These are phyloP conservation scores for Scheffersomyces segobiensis DNA, from an alignment of 1,139 yeast species.

Conservation along the genomic window DNA sequence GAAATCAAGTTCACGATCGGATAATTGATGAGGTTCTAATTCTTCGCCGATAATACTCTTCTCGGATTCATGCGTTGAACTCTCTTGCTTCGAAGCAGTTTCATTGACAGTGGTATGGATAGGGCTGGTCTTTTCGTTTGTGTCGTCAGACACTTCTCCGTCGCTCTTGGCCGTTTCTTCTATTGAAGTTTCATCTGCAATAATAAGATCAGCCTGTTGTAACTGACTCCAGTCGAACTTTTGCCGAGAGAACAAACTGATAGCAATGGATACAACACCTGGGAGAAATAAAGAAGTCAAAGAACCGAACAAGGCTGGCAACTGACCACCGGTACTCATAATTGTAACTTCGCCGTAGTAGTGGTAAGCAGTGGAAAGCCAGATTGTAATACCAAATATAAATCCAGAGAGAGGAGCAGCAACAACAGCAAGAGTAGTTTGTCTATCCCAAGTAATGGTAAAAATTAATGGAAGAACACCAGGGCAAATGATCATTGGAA, in stretches of 20 bases:
- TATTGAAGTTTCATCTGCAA: conserved; percentile 12
- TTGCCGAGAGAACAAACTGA: conserved; percentile 28
- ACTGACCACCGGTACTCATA: conserved; percentile 26
- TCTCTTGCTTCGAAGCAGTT: background rate
- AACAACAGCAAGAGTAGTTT: conserved; percentile 27
- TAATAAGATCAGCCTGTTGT: conserved; percentile 20
- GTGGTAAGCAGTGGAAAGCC: conserved; percentile 27
- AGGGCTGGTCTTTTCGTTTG: conserved; percentile 4
- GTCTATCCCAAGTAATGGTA: conserved; percentile 35
- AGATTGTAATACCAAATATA: conserved; percentile 21
- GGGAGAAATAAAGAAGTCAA: conserved; percentile 34
- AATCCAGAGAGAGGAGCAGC: conserved; percentile 27
- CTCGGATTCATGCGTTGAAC: background rate
- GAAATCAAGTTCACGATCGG: conserved; percentile 13
- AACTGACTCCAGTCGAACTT: conserved; percentile 34
- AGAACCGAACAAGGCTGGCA: conserved; percentile 34
- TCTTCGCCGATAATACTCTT: background rate
- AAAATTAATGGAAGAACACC: conserved; percentile 34
- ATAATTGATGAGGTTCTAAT: conserved; percentile 6
- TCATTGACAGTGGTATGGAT: background rate
- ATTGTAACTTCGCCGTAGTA: conserved; percentile 26
- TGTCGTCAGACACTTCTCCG: background rate
- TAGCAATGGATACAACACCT: conserved; percentile 23
- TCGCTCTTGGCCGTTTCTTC: conserved; percentile 4
- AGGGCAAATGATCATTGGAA: conserved; percentile 37